phyloP scores from a whole-genome alignment of 75 land plant species.

The Picea sitchensis region DNA sequence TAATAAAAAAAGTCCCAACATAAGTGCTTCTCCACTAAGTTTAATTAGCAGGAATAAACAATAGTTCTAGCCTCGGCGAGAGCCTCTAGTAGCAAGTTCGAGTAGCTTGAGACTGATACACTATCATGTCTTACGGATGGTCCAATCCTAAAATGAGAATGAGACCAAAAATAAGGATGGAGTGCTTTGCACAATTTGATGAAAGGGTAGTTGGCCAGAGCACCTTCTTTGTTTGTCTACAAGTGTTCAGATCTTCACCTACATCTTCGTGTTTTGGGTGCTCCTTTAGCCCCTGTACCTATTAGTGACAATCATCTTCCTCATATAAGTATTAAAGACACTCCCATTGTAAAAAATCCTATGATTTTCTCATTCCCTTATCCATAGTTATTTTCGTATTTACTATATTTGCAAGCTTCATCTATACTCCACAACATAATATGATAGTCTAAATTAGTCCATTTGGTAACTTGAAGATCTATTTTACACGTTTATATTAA shows the following conservation, averaged over 20 bases:
- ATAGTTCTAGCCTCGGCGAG: constrained; percentile 5
- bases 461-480: background rate
- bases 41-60: constrained; percentile 18
- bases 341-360: constrained; percentile 19
- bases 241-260: constrained; percentile 29
- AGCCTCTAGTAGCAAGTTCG: constrained; percentile 28
- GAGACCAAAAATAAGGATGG: constrained; percentile 23
- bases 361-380: background rate
- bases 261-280: constrained; percentile 43
- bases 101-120: constrained; percentile 43
- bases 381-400: background rate
- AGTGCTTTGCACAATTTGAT: background rate
- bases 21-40: constrained; percentile 33
- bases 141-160: constrained; percentile 36
- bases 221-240: constrained; percentile 5
- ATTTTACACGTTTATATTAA: background rate
- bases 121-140: constrained; percentile 55
- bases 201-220: background rate
- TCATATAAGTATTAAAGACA: constrained; percentile 30
- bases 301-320: constrained; percentile 27
- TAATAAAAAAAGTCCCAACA: constrained; percentile 15
- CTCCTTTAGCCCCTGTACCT: constrained; percentile 43
- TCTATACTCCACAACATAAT: background rate
- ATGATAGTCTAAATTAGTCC: background rate
- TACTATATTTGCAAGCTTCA: background rate